These are phyloP conservation scores for Penstemon eatonii DNA, from an alignment of 257 asterid genomes.

Conservation along the genomic window DNA sequence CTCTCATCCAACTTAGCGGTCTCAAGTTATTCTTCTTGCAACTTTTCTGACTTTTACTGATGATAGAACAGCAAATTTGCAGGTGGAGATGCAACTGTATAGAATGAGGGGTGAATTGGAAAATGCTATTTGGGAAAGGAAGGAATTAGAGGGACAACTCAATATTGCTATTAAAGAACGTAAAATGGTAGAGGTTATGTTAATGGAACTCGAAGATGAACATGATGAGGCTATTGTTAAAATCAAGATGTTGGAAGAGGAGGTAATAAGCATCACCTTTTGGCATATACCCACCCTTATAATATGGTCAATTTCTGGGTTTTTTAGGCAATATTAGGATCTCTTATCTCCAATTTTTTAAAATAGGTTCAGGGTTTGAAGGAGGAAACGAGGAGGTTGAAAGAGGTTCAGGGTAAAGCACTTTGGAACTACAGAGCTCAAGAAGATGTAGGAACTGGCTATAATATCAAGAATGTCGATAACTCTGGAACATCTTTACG, in stretches of 20 bases:
- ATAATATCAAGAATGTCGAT: neutral
- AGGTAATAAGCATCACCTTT: conserved; percentile 37
- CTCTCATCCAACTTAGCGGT: neutral
- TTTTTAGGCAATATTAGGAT: neutral
- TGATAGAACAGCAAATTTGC: conserved; percentile 31
- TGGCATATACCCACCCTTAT: neutral
- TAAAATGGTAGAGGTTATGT: conserved; percentile 37
- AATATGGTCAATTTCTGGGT: neutral
- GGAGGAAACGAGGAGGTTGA: conserved; percentile 40
- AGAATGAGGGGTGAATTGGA: conserved; percentile 51
- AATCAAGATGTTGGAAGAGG: conserved; percentile 47
- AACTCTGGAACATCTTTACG: conserved; percentile 8
- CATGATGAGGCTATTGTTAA: conserved; percentile 56
- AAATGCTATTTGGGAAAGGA: conserved; percentile 42
- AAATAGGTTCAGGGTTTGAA: conserved; percentile 53
- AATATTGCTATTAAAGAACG: conserved; percentile 40
- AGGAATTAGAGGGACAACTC: conserved; percentile 46
- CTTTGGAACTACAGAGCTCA: conserved; percentile 17
- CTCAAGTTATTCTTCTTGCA: neutral
- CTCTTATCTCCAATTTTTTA: neutral
- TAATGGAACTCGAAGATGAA: conserved; percentile 66
- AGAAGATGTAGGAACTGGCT: neutral
- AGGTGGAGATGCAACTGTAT: conserved; percentile 59
- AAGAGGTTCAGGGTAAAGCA: conserved; percentile 45
- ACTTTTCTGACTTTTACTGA: conserved; percentile 19